These are phyloP conservation scores for Trametes sp. DNA, from an alignment of 1,284 basidiomycete genomes.

Conservation along the genomic window DNA sequence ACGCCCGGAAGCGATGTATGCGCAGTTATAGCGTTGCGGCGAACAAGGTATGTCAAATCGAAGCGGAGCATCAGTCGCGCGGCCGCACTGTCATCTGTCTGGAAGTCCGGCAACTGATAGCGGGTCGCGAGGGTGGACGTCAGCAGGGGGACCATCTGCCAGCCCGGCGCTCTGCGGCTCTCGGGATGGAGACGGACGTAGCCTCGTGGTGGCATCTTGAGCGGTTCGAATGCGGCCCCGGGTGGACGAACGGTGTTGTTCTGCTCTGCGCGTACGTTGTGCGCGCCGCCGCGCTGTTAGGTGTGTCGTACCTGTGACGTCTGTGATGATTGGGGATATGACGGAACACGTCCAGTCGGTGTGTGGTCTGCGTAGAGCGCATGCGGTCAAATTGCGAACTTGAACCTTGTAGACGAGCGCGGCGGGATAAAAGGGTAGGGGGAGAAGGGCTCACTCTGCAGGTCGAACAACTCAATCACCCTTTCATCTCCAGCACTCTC, in stretches of 20 bases:
- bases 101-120: too few relatives aligned
- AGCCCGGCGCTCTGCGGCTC: not conserved
- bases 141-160: not conserved
- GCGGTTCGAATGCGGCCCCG: not conserved
- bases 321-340: not conserved
- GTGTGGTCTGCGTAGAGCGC: not conserved
- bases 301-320: not conserved
- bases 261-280: not conserved
- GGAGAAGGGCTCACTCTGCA: not conserved
- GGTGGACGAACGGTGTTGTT: not conserved
- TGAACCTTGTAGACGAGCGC: not conserved
- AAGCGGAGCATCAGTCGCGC: too few relatives aligned
- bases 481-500: not conserved
- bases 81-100: too few relatives aligned
- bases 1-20: too few relatives aligned
- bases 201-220: not conserved
- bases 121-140: not conserved
- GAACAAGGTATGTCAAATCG: too few relatives aligned
- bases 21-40: too few relatives aligned
- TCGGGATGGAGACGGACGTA: not conserved
- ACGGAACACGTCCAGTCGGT: not conserved
- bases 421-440: constrained; percentile 2
- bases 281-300: not conserved
- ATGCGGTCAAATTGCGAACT: not conserved
- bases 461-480: constrained; percentile 11